Evolutionary conservation across 768 basidiomycete genomes (phyloP).

Genomic region (Psilocybe cyanescens): DNA sequence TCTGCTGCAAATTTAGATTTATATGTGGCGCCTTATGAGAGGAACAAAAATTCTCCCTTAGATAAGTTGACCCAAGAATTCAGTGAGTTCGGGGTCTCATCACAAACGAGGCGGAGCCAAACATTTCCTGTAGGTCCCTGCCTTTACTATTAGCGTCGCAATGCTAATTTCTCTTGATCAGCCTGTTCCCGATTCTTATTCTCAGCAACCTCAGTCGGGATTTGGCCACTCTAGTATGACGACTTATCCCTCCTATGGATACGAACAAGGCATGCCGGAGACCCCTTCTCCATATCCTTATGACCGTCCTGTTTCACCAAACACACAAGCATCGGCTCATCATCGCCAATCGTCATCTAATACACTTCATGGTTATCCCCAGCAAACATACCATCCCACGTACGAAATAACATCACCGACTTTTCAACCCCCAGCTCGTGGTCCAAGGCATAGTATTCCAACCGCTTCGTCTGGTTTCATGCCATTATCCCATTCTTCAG

Average conservation of each 20-base stretch:
- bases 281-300: slow-evolving; percentile 37
- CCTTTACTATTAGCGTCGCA: neutral
- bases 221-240: slow-evolving; percentile 35
- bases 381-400: slow-evolving; percentile 42
- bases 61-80: slow-evolving; percentile 68
- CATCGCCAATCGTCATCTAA: slow-evolving; percentile 27
- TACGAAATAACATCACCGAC: slow-evolving; percentile 38
- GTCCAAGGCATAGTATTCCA: slow-evolving; percentile 71
- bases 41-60: slow-evolving; percentile 43
- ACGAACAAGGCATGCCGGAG: slow-evolving; percentile 42
- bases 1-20: slow-evolving; percentile 67
- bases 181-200: slow-evolving; percentile 40
- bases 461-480: slow-evolving; percentile 71
- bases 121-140: slow-evolving; percentile 52
- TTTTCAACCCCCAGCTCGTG: slow-evolving; percentile 44
- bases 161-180: slow-evolving; percentile 17
- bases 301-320: slow-evolving; percentile 42
- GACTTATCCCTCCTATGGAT: slow-evolving; percentile 34
- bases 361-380: slow-evolving; percentile 31
- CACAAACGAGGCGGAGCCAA: slow-evolving; percentile 48
- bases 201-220: slow-evolving; percentile 35
- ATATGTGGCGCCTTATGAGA: slow-evolving; percentile 77
- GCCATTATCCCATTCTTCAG: slow-evolving; percentile 49
- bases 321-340: slow-evolving; percentile 33
- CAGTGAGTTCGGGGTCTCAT: slow-evolving; percentile 61